Evolutionary conservation across 805 yeast species (phyloP).

Genomic region (Saccharomycopsis capsularis): DNA sequence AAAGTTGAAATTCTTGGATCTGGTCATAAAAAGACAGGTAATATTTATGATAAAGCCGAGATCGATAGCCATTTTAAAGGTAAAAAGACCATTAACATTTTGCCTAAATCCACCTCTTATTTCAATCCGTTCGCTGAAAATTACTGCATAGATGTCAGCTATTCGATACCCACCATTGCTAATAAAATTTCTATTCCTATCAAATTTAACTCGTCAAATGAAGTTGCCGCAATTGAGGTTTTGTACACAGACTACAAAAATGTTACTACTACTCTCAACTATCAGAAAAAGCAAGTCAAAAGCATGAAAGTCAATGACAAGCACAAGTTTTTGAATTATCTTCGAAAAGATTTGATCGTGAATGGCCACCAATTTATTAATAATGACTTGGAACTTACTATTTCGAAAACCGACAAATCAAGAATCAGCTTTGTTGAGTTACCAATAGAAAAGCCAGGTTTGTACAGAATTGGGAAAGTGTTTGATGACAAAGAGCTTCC

Average conservation of each 20-base stretch:
- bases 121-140: constrained; percentile 68
- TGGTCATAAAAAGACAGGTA: neutral
- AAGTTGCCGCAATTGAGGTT: constrained; percentile 60
- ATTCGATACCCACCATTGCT: constrained; percentile 24
- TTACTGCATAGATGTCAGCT: constrained; percentile 47
- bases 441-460: constrained; percentile 65
- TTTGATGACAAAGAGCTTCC: constrained; percentile 57
- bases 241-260: constrained; percentile 49
- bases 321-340: constrained; percentile 9
- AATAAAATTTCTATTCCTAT: constrained; percentile 52
- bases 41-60: neutral
- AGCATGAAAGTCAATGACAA: constrained; percentile 25
- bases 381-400: constrained; percentile 11
- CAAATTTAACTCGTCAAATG: constrained; percentile 71
- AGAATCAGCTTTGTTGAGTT: constrained; percentile 40
- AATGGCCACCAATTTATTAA: constrained; percentile 24
- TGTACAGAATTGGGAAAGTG: constrained; percentile 64
- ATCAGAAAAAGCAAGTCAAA: constrained; percentile 49
- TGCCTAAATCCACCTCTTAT: constrained; percentile 86
- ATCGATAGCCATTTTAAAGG: constrained; percentile 66
- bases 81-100: constrained; percentile 71
- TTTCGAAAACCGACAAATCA: constrained; percentile 8
- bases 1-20: constrained; percentile 13
- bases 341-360: constrained; percentile 23
- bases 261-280: constrained; percentile 41